These are phyloP conservation scores for Monosporascus sp. DNA, from an alignment of 2,329 filamentous ascomycete species.

Conservation along the genomic window DNA sequence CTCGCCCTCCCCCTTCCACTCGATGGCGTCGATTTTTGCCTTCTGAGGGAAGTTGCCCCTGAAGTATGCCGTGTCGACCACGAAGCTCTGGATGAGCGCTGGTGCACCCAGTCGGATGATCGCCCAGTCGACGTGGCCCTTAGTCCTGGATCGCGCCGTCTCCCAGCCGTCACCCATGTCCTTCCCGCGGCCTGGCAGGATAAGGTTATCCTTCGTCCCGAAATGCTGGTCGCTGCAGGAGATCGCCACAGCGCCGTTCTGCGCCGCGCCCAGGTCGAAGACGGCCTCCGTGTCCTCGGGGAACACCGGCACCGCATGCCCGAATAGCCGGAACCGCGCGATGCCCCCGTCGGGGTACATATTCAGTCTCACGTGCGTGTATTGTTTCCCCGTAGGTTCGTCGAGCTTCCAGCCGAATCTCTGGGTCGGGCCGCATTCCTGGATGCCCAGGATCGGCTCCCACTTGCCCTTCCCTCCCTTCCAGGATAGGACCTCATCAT, in stretches of 20 bases:
- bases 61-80: constrained; percentile 80
- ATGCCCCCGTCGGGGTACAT: constrained; percentile 87
- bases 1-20: constrained; percentile 48
- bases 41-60: constrained; percentile 78
- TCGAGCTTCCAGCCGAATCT: constrained; percentile 68
- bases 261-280: constrained; percentile 71
- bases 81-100: constrained; percentile 58
- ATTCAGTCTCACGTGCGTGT: constrained; percentile 73
- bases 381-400: constrained; percentile 55
- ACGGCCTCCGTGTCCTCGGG: constrained; percentile 58
- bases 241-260: constrained; percentile 72
- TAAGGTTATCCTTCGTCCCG: constrained; percentile 71
- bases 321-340: constrained; percentile 72
- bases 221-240: constrained; percentile 81
- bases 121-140: constrained; percentile 74
- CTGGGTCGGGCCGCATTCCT: constrained; percentile 69
- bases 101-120: constrained; percentile 67
- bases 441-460: constrained; percentile 64
- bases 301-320: constrained; percentile 70
- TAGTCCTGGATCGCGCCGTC: constrained; percentile 67
- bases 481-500: constrained; percentile 60
- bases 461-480: constrained; percentile 55
- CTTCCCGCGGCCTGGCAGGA: constrained; percentile 71
- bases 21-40: constrained; percentile 60
- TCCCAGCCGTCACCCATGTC: constrained; percentile 92